Base-by-base conservation (phyloP, 1,284 basidiomycete species). In the Volvariella surrecta region DNA sequence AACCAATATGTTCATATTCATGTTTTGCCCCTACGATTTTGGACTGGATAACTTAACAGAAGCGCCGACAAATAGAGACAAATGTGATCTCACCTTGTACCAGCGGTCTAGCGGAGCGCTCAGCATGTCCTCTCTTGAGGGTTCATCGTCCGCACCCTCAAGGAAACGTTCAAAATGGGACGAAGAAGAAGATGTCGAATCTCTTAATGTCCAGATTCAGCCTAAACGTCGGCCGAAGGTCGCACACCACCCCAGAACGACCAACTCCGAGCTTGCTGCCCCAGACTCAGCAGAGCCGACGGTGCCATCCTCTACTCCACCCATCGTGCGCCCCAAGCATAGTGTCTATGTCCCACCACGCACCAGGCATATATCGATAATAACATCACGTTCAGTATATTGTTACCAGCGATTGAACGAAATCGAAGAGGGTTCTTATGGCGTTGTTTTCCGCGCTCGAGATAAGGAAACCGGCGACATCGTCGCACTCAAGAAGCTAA, bases 341-440 rank as follows among this genome's bases (percentile, higher is more conserved):
- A 87, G 85, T 52, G 54, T 69, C 38, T 83, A 76, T 57, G 89
- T 87, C 0, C 91, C 90, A 1, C 76, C 75, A 30, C 72, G 91
- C 45, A 82, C 75, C 2, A 63, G 66, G 2, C 88, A 95, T 58
- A 90, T 89, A 17, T 70, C 80, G 0, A 75, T 95, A 30, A 60
- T 73, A 24, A 79, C 89, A 0, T 94, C 93, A 31, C 81, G 93
- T 16, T 93, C 90, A 2, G 93, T 96, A 3, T 94, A 92, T 64
- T 82, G 74, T 56, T 96, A 95, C 61, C 92, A 96, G 56, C 71
- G 89, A 10, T 71, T 99, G 31, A 99, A 99, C 62, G 91, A 97
- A 55, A 99, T 99, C 55, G 96, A 99, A 64, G 96, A 99, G 66
- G 96, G 96, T 1, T 94, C 94, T 0, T 99, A 99, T 57, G 96